Percentiles rank a stretch among this genome's conserved stretches.
These are phyloP conservation scores for Pythium chondricola DNA, from an alignment of 352 stramenopile genomes.

Conservation along the genomic window DNA sequence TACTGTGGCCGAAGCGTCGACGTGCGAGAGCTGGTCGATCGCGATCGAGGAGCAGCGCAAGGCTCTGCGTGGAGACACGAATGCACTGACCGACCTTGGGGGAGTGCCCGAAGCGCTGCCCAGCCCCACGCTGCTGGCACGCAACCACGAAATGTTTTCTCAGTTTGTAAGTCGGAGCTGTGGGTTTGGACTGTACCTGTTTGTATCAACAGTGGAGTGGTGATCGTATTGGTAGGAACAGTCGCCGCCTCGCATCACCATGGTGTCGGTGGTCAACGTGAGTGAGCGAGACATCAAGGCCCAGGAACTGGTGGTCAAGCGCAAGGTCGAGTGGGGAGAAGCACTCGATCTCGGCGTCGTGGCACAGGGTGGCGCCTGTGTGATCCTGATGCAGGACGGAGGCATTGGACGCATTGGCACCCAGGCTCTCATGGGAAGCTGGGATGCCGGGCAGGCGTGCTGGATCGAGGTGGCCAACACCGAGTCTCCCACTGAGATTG, in stretches of 20 bases:
- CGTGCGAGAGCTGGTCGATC: conserved; percentile 81
- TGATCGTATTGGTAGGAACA: conserved; percentile 29
- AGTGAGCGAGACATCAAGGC: conserved; percentile 53
- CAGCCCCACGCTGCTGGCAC: conserved; percentile 62
- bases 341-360: conserved; percentile 71
- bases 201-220: conserved; percentile 6
- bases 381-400: conserved; percentile 72
- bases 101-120: conserved; percentile 37
- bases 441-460: conserved; percentile 64
- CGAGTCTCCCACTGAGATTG: conserved; percentile 59
- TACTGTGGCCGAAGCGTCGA: conserved; percentile 56
- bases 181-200: conserved; percentile 14
- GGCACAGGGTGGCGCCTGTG: conserved; percentile 63
- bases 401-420: conserved; percentile 70
- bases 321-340: conserved; percentile 62
- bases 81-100: conserved; percentile 46
- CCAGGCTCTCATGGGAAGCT: conserved; percentile 80
- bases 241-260: conserved; percentile 57
- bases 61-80: conserved; percentile 40
- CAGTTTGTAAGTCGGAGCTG: conserved; percentile 61
- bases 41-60: conserved; percentile 82
- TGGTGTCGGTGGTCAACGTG: conserved; percentile 69
- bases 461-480: conserved; percentile 76
- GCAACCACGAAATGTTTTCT: conserved; percentile 74
- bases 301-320: conserved; percentile 63